Conservation (phyloP, 2,329 filamentous ascomycete genomes). For the Shiraia bambusicola region DNA sequence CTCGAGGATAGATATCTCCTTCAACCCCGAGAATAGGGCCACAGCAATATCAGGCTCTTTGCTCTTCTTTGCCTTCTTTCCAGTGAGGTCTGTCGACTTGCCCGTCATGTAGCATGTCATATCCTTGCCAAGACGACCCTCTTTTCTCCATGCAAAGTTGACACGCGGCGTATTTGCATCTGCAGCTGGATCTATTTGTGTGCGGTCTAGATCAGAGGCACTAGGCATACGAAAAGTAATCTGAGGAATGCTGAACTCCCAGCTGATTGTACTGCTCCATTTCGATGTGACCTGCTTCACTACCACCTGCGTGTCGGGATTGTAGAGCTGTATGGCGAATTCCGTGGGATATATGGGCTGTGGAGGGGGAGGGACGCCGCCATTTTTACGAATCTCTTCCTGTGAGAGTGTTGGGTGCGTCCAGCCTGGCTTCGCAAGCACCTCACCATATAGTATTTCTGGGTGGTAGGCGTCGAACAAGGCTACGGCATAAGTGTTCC, state of each 20-base stretch:
- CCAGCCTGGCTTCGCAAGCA: conserved; percentile 82
- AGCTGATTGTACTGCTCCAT: conserved; percentile 78
- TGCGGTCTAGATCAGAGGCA: conserved; percentile 73
- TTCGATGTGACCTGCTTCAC: conserved; percentile 71
- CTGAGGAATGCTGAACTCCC: conserved; percentile 92
- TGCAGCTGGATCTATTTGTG: conserved; percentile 61
- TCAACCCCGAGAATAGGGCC: conserved; percentile 72
- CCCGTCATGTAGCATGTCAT: conserved; percentile 87
- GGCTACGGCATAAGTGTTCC: conserved; percentile 83
- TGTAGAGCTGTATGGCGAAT: conserved; percentile 88
- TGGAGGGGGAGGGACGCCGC: conserved; percentile 64
- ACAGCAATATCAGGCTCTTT: conserved; percentile 95
- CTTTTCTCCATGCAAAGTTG: conserved; percentile 85
- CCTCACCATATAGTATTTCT: conserved; percentile 83
- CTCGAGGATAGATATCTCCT: conserved; percentile 86
- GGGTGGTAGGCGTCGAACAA: conserved; percentile 79
- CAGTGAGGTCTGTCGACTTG: conserved; percentile 64
- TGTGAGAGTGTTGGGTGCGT: conserved; percentile 77
- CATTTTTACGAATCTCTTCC: conserved; percentile 73
- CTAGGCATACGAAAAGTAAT: conserved; percentile 81
- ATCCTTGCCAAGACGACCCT: conserved; percentile 82
- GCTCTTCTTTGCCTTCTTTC: conserved; percentile 65
- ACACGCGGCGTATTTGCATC: conserved; percentile 65
- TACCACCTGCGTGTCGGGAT: conserved; percentile 79
- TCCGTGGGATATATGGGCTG: conserved; percentile 73